Evolutionary conservation across 208 protist genomes (phyloP).

Genomic region (Crithidia acanthocephali): DNA sequence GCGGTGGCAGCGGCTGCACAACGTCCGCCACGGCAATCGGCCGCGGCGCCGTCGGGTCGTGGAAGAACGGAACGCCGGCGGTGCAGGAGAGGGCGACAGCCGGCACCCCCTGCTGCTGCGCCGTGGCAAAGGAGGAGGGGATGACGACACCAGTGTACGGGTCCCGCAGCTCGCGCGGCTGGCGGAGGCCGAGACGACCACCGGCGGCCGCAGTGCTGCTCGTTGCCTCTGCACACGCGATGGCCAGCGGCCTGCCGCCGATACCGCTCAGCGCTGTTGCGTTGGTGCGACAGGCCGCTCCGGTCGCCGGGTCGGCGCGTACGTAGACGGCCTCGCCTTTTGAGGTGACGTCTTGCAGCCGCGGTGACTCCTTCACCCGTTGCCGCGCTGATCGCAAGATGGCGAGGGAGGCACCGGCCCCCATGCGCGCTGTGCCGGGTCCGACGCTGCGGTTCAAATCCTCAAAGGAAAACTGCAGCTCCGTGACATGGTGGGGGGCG

Average conservation of each 20-base stretch:
- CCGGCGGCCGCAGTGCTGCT: not conserved
- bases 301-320: slow-evolving; percentile 17
- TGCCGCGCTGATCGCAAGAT: slow-evolving; percentile 27
- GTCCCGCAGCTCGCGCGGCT: slow-evolving; percentile 11
- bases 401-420: slow-evolving; percentile 5
- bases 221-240: not conserved
- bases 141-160: slow-evolving; percentile 29
- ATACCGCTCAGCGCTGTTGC: not conserved
- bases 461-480: slow-evolving; percentile 24
- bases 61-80: slow-evolving; percentile 30
- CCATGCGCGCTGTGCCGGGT: slow-evolving; percentile 12
- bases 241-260: not conserved
- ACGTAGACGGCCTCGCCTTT: slow-evolving; percentile 29
- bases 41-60: slow-evolving; percentile 27
- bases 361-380: slow-evolving; percentile 14
- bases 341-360: slow-evolving; percentile 21
- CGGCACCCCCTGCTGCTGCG: not conserved
- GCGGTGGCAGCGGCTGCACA: slow-evolving; percentile 2
- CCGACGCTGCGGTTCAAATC: slow-evolving; percentile 18
- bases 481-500: not conserved
- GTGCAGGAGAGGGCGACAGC: slow-evolving; percentile 15
- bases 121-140: not conserved
- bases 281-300: not conserved
- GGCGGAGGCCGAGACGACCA: not conserved
- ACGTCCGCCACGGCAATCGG: slow-evolving; percentile 13